These are phyloP conservation scores for Punctularia strigosozonata DNA, from an alignment of 768 basidiomycete species.

Conservation along the genomic window DNA sequence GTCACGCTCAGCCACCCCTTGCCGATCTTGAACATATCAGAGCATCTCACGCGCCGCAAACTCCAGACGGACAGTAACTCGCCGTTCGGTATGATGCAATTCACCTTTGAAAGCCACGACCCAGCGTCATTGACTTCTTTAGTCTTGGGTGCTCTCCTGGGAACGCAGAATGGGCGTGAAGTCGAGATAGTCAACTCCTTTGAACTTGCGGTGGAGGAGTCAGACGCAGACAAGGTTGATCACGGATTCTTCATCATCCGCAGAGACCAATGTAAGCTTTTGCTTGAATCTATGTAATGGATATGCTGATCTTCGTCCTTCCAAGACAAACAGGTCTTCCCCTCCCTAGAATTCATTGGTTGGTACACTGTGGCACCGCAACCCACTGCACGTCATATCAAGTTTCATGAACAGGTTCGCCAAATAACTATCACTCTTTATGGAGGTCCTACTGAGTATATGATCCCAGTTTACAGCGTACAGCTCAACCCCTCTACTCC, in stretches of 20 bases:
- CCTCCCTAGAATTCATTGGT: constrained; percentile 92
- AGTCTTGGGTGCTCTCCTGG: constrained; percentile 92
- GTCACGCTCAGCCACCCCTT: constrained; percentile 68
- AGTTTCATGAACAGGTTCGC: constrained; percentile 75
- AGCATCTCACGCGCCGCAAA: constrained; percentile 81
- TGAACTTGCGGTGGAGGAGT: constrained; percentile 67
- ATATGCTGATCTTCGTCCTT: not conserved
- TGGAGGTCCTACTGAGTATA: not conserved
- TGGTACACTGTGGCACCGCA: constrained; percentile 89
- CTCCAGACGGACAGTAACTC: constrained; percentile 50
- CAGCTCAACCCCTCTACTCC: constrained; percentile 82
- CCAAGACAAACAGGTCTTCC: constrained; percentile 95
- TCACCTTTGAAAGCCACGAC: constrained; percentile 1
- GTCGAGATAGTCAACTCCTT: constrained; percentile 97
- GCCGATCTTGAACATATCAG: constrained; percentile 93
- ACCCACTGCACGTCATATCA: constrained; percentile 66
- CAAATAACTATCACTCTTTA: not conserved
- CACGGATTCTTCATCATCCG: constrained; percentile 73
- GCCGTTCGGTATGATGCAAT: constrained; percentile 48
- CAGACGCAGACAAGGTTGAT: constrained; percentile 53
- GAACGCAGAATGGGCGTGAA: constrained; percentile 88
- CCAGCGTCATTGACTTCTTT: constrained; percentile 3
- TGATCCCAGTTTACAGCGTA: constrained; percentile 61
- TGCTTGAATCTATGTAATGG: not conserved
- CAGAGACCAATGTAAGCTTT: constrained; percentile 72